Conservation (phyloP, 805 yeast species). For the Candida chilensis region DNA sequence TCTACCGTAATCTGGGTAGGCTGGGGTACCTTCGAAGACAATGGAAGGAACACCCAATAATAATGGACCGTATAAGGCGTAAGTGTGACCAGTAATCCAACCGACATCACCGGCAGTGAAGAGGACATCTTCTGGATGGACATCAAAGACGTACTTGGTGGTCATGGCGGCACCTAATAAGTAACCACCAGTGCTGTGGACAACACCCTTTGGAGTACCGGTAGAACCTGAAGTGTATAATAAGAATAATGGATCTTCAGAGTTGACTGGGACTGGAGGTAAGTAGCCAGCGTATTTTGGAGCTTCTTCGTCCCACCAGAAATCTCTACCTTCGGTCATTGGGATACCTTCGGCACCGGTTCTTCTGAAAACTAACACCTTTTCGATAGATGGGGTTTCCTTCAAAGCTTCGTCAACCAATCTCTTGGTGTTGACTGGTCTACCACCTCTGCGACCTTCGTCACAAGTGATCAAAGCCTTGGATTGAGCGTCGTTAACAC, state of each 20-base stretch:
- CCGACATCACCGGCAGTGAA: conserved; percentile 90
- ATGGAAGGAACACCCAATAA: conserved; percentile 69
- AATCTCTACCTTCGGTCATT: conserved; percentile 50
- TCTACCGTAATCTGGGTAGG: conserved; percentile 73
- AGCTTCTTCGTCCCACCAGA: conserved; percentile 70
- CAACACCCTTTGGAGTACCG: conserved; percentile 84
- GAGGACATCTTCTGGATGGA: conserved; percentile 63
- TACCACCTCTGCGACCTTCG: conserved; percentile 80
- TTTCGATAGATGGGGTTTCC: conserved; percentile 55
- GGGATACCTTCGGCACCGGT: conserved; percentile 53
- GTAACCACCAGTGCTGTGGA: conserved; percentile 76
- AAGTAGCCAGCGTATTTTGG: conserved; percentile 56
- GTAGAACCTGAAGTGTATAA: conserved; percentile 84
- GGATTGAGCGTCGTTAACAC: conserved; percentile 65
- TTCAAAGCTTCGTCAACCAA: conserved; percentile 74
- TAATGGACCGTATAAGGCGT: conserved; percentile 76
- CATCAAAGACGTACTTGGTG: conserved; percentile 69
- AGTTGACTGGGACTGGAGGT: conserved; percentile 65
- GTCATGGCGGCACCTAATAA: conserved; percentile 65
- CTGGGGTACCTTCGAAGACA: conserved; percentile 83
- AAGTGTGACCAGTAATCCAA: conserved; percentile 87
- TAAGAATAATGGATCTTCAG: conserved; percentile 79
- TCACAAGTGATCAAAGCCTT: conserved; percentile 71
- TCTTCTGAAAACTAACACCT: conserved; percentile 67
- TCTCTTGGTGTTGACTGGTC: conserved; percentile 70